These are phyloP conservation scores for Aspergillus caelatus DNA, from an alignment of 2,329 filamentous ascomycete species.

Conservation along the genomic window DNA sequence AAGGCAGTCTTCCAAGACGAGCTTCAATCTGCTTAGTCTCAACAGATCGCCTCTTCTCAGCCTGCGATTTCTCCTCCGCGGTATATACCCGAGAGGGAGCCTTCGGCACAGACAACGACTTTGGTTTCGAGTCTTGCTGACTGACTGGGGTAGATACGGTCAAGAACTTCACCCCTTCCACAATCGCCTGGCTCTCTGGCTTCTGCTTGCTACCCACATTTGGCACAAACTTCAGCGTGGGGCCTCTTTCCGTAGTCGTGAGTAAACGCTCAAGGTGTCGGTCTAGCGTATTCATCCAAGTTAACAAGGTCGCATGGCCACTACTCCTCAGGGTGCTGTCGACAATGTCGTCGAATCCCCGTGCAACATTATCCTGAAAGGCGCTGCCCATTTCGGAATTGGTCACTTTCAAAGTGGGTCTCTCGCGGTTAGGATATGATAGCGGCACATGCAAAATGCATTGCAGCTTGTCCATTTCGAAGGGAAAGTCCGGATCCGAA, in stretches of 20 bases:
- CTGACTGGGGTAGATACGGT: conserved; percentile 1
- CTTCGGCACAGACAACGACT: conserved; percentile 13
- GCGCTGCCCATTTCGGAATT: conserved; percentile 73
- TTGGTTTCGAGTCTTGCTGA: neutral
- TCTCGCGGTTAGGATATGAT: conserved; percentile 59
- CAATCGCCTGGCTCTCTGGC: conserved; percentile 11
- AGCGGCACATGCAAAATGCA: conserved; percentile 69
- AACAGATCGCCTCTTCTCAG: conserved; percentile 63
- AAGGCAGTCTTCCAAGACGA: conserved; percentile 67
- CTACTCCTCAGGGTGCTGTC: conserved; percentile 52
- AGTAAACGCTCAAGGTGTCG: conserved; percentile 71
- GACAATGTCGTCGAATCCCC: conserved; percentile 69
- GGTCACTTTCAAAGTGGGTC: conserved; percentile 63
- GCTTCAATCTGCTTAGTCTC: conserved; percentile 75
- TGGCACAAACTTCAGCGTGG: conserved; percentile 70
- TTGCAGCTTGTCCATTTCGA: conserved; percentile 69
- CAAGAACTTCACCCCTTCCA: conserved; percentile 11
- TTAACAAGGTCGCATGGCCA: conserved; percentile 59
- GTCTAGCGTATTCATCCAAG: conserved; percentile 70
- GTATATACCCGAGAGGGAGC: conserved; percentile 56
- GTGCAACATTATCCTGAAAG: conserved; percentile 76
- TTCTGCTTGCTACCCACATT: conserved; percentile 54
- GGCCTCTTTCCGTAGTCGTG: conserved; percentile 69
- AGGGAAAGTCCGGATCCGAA: conserved; percentile 83
- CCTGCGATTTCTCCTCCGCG: conserved; percentile 62